Percentiles rank a stretch among this genome's conserved stretches.
phyloP scores from a whole-genome alignment of 768 basidiomycete genomes.

The Boletales sp. region DNA sequence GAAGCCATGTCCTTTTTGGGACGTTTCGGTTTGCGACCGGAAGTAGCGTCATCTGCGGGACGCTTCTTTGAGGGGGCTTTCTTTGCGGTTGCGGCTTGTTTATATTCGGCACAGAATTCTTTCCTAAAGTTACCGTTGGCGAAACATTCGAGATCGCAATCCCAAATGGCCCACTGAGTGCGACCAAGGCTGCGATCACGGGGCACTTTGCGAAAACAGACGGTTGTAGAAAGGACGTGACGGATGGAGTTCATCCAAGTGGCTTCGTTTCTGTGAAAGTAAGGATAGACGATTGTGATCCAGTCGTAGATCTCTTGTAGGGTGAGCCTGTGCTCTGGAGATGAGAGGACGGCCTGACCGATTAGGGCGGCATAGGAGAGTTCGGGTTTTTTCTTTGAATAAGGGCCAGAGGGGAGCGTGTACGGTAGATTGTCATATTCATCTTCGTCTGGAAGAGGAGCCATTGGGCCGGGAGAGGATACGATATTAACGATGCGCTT shows the following conservation, averaged over 20 bases:
- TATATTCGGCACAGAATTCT: conserved; percentile 42
- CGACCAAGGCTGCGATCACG: conserved; percentile 76
- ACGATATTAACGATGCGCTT: conserved; percentile 66
- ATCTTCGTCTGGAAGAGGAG: conserved; percentile 57
- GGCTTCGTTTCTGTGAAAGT: conserved; percentile 87
- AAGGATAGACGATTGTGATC: conserved; percentile 91
- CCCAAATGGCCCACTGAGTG: conserved; percentile 85
- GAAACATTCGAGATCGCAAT: conserved; percentile 81
- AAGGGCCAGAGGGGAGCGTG: conserved; percentile 80
- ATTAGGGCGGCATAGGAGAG: conserved; percentile 94
- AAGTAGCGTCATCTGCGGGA: conserved; percentile 33
- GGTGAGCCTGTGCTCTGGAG: conserved; percentile 77
- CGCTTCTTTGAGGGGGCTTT: conserved; percentile 37
- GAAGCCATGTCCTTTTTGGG: conserved; percentile 35
- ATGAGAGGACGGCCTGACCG: conserved; percentile 90
- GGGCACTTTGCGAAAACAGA: conserved; percentile 83
- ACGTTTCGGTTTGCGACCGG: conserved; percentile 46
- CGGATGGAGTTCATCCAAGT: conserved; percentile 99
- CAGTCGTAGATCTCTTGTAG: conserved; percentile 96
- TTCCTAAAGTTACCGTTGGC: conserved; percentile 79
- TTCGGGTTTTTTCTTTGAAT: conserved; percentile 75
- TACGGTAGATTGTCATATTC: conserved; percentile 69
- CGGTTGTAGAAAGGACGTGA: conserved; percentile 92
- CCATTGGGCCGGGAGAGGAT: conserved; percentile 82
- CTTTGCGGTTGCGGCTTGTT: conserved; percentile 27